phyloP scores from a whole-genome alignment of 495 filamentous ascomycete genomes.

The Peziza echinospora region DNA sequence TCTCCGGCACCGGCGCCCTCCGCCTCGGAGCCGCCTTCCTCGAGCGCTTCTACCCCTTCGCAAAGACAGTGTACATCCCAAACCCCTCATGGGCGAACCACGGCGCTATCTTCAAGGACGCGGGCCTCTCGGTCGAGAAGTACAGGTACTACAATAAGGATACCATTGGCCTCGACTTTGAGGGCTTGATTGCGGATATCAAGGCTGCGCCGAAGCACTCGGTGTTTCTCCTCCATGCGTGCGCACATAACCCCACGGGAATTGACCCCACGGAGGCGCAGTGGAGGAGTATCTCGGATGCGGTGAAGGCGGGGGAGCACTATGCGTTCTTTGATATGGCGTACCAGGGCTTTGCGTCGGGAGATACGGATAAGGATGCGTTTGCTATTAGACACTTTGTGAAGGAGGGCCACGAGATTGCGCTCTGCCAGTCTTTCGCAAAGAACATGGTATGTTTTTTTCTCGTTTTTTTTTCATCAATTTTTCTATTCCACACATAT shows the following conservation, averaged over 20 bases:
- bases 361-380: slow-evolving; percentile 76
- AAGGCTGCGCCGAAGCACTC: slow-evolving; percentile 68
- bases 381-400: slow-evolving; percentile 85
- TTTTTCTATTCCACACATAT: too few species aligned
- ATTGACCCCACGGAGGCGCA: slow-evolving; percentile 83
- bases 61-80: slow-evolving; percentile 88
- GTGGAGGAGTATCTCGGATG: slow-evolving; percentile 81
- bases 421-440: slow-evolving; percentile 84
- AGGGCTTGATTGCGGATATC: slow-evolving; percentile 78
- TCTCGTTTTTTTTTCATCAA: not conserved
- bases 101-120: slow-evolving; percentile 85
- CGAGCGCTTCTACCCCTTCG: slow-evolving; percentile 63
- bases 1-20: slow-evolving; percentile 91
- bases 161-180: slow-evolving; percentile 93
- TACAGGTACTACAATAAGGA: slow-evolving; percentile 99
- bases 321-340: slow-evolving; percentile 99
- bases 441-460: slow-evolving; percentile 79
- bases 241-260: slow-evolving; percentile 96
- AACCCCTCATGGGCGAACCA: slow-evolving; percentile 98
- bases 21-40: slow-evolving; percentile 90
- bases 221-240: slow-evolving; percentile 85
- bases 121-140: slow-evolving; percentile 68
- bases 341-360: slow-evolving; percentile 94
- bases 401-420: slow-evolving; percentile 71
- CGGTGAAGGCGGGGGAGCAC: slow-evolving; percentile 72